These are phyloP conservation scores for Penicillium thymicola DNA, from an alignment of 2,329 filamentous ascomycete genomes.

Conservation along the genomic window DNA sequence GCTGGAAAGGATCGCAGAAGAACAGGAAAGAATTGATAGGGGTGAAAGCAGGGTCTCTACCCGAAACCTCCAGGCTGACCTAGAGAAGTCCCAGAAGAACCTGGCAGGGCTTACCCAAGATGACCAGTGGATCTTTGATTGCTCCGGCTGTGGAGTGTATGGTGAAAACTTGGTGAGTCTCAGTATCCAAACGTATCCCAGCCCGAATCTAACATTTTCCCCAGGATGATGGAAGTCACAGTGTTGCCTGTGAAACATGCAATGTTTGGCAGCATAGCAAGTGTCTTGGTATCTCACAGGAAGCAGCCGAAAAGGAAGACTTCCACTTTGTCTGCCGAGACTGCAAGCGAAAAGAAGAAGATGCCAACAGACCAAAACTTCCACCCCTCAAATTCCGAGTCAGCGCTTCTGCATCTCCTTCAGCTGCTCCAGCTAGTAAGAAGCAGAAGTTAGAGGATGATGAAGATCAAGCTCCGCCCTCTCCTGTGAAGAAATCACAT, in stretches of 20 bases:
- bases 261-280: conserved; percentile 97
- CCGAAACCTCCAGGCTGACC: conserved; percentile 74
- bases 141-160: conserved; percentile 78
- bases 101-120: conserved; percentile 71
- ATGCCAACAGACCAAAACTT: conserved; percentile 60
- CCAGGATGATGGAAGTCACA: conserved; percentile 86
- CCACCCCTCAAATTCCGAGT: conserved; percentile 59
- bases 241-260: conserved; percentile 88
- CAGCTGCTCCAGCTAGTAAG: conserved; percentile 23
- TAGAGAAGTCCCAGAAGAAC: conserved; percentile 74
- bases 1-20: conserved; percentile 72
- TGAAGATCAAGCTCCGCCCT: conserved; percentile 14
- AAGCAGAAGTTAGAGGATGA: conserved; percentile 22
- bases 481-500: conserved; percentile 27
- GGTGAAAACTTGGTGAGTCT: conserved; percentile 67
- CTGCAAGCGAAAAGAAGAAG: conserved; percentile 68
- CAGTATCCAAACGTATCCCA: neutral
- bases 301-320: conserved; percentile 76
- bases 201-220: conserved; percentile 20
- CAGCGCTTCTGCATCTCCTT: conserved; percentile 49
- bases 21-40: conserved; percentile 59
- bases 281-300: conserved; percentile 75
- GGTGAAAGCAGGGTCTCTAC: conserved; percentile 67
- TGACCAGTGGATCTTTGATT: conserved; percentile 92
- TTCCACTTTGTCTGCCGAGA: conserved; percentile 83